These are phyloP conservation scores for Cubamyces sp. DNA, from an alignment of 768 basidiomycete genomes.

Conservation along the genomic window DNA sequence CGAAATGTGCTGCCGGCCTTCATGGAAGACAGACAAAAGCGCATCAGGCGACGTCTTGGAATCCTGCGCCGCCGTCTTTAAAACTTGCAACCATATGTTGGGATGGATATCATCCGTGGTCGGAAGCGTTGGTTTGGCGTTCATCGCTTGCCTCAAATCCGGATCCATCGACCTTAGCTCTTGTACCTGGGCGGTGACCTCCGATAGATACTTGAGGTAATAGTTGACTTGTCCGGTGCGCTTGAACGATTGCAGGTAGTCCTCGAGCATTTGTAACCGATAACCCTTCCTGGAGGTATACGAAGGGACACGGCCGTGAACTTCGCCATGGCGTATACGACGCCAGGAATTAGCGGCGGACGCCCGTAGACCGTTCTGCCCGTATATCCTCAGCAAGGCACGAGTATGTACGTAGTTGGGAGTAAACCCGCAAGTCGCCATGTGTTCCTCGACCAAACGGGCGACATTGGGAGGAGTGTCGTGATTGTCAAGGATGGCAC, in stretches of 20 bases:
- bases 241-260: constrained; percentile 10
- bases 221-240: neutral
- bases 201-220: constrained; percentile 8
- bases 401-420: constrained; percentile 14
- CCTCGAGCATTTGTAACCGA: neutral
- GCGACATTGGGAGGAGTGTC: neutral
- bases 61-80: constrained; percentile 5
- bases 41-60: constrained; percentile 32
- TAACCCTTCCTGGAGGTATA: neutral
- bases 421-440: neutral
- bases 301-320: constrained; percentile 1
- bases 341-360: constrained; percentile 13
- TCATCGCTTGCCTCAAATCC: too few species aligned
- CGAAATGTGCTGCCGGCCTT: constrained; percentile 32
- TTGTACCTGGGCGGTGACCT: neutral
- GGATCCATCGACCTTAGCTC: neutral
- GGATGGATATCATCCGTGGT: neutral
- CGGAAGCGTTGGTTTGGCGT: neutral
- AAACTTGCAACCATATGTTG: constrained; percentile 1
- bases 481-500: neutral
- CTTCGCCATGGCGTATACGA: constrained; percentile 4
- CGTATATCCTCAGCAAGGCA: constrained; percentile 13
- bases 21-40: constrained; percentile 45
- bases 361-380: neutral
- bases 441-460: constrained; percentile 3